These are phyloP conservation scores for Dryas alaskensis DNA, from an alignment of 306 rosid genomes.

Conservation along the genomic window DNA sequence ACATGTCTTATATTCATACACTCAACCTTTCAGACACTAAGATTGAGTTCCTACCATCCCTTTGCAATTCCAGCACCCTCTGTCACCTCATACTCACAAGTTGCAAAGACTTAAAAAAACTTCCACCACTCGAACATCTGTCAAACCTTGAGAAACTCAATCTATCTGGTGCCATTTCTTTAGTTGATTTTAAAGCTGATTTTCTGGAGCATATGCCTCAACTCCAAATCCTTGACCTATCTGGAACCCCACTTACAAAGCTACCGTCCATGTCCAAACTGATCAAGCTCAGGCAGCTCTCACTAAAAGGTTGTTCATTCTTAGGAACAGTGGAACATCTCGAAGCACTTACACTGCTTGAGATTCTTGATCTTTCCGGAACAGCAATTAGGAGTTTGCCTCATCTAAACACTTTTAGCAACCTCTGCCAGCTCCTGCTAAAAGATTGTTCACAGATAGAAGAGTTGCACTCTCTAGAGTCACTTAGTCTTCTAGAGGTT, in stretches of 20 bases:
- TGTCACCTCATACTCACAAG: conserved; percentile 21
- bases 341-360: neutral
- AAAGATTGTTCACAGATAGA: conserved; percentile 19
- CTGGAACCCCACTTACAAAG: conserved; percentile 11
- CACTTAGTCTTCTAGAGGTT: conserved; percentile 22
- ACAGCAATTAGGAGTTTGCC: conserved; percentile 20
- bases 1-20: conserved; percentile 16
- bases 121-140: conserved; percentile 11
- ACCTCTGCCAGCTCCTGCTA: conserved; percentile 25
- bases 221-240: conserved; percentile 29
- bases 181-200: conserved; percentile 2
- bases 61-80: conserved; percentile 17
- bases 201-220: conserved; percentile 15
- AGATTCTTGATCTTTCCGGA: conserved; percentile 36
- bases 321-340: neutral
- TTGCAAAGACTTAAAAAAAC: conserved; percentile 11
- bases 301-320: conserved; percentile 16
- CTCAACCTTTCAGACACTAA: conserved; percentile 35
- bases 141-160: conserved; percentile 28
- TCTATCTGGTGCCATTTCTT: conserved; percentile 19
- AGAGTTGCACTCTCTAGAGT: neutral
- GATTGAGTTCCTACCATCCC: conserved; percentile 18
- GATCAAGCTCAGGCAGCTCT: conserved; percentile 30
- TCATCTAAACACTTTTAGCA: neutral
- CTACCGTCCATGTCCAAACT: conserved; percentile 13